These are phyloP conservation scores for Lojkania enalia DNA, from an alignment of 2,329 filamentous ascomycete species.

Conservation along the genomic window DNA sequence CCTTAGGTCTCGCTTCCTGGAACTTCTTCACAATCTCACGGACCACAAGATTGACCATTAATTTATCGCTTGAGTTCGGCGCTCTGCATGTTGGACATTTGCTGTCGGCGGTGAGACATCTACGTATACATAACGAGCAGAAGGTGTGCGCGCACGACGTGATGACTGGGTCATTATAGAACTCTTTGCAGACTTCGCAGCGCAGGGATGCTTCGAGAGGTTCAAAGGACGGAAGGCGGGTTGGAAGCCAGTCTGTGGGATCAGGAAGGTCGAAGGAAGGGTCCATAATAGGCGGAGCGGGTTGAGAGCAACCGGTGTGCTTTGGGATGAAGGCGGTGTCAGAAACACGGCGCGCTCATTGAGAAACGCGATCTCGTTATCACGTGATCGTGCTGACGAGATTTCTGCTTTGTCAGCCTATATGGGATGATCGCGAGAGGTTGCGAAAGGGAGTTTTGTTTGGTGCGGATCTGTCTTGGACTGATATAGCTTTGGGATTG, in stretches of 20 bases:
- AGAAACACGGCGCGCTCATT: conserved; percentile 7
- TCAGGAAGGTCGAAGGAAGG: conserved; percentile 60
- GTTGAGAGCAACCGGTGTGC: conserved; percentile 1
- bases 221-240: conserved; percentile 66
- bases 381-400: conserved; percentile 24
- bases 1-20: conserved; percentile 61
- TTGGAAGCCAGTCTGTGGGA: conserved; percentile 82
- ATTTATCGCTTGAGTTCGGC: conserved; percentile 77
- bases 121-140: conserved; percentile 91
- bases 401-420: too few relatives aligned
- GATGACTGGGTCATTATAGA: conserved; percentile 91
- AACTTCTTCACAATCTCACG: conserved; percentile 86
- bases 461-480: too few relatives aligned
- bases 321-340: conserved; percentile 13
- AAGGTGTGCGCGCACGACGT: conserved; percentile 96
- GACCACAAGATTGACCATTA: conserved; percentile 82
- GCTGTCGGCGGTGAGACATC: conserved; percentile 78
- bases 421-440: too few relatives aligned
- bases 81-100: conserved; percentile 85
- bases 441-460: too few relatives aligned
- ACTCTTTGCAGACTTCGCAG: conserved; percentile 98
- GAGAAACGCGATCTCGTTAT: conserved; percentile 18
- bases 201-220: conserved; percentile 82
- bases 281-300: conserved; percentile 28
- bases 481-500: too few relatives aligned